Evolutionary conservation across 2,329 filamentous ascomycete genomes (phyloP), one percentile per base, ranked within the genome.

Genomic region (Pseudogymnoascus sp.): DNA sequence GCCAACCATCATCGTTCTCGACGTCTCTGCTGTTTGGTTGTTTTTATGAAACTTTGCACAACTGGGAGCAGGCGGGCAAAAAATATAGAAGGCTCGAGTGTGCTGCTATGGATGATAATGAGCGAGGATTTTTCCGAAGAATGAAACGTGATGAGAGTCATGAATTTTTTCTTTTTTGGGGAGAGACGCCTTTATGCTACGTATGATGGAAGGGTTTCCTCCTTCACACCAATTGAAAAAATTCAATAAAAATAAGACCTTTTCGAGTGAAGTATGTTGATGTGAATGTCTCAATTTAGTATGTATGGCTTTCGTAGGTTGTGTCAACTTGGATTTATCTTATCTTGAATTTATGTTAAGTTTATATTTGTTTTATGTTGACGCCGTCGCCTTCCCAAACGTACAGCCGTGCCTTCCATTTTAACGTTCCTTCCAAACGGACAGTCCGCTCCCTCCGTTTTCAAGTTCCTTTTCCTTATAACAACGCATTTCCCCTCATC

Each of bases 11-110:
- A 53, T 53, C 47, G 47, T 53, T 53, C 47, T 53, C 47, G 47
- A 53, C 47, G 47, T 53, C 47, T 53, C 47, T 53, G 47, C 47
- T 53, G 47, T 53, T 53, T 53, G 47, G 47, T 53, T 53, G 47
- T 53, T 53, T 53, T 53, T 53, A 53, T 53, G 47, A 53, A 53
- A 53, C 47, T 53, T 53, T 53, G 47, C 47, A 53, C 47, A 53
- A 53, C 47, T 53, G 47, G 44, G 47, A 53, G 47, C 47, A 53
- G 47, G 8, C 47, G 25, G 47, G 47, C 47, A 53, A 53, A 53
- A 53, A 53, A 53, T 53, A 53, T 53, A 53, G 47, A 53, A 53
- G 47, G 47, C 47, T 53, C 47, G 47, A 53, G 47, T 53, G 47
- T 53, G 47, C 47, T 53, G 47, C 47, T 53, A 53, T 53, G 47